Percentiles rank a stretch among this genome's conserved stretches.
phyloP scores from a whole-genome alignment of 2,329 filamentous ascomycete genomes.

The Hypoxylon sp. region DNA sequence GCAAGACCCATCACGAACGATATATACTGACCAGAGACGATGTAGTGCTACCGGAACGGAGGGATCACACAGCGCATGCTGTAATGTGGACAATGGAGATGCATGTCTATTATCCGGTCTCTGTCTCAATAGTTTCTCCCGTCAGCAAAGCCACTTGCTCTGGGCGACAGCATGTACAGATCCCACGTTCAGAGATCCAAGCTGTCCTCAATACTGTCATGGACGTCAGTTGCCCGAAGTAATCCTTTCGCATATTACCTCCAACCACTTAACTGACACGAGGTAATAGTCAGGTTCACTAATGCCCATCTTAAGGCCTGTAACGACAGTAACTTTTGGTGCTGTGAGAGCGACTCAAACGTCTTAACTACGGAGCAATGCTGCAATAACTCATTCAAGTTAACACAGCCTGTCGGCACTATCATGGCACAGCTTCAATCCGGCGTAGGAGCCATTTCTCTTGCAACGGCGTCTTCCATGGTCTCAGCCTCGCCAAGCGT shows the following conservation, averaged over 20 bases:
- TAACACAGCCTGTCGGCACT: conserved; percentile 41
- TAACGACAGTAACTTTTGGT: conserved; percentile 45
- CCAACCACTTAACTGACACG: conserved; percentile 6
- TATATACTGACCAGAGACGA: conserved; percentile 8
- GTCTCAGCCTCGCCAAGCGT: conserved; percentile 10
- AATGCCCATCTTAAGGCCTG: conserved; percentile 39
- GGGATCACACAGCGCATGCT: conserved; percentile 46
- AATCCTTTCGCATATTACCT: too few relatives aligned
- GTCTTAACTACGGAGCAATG: conserved; percentile 36
- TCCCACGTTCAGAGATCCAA: conserved; percentile 42
- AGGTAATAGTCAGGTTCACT: conserved; percentile 30
- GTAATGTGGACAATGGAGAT: conserved; percentile 44
- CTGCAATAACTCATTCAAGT: conserved; percentile 39
- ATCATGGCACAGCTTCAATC: conserved; percentile 42
- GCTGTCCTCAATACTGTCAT: conserved; percentile 46
- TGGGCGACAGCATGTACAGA: conserved; percentile 47
- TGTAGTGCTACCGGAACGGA: conserved; percentile 35
- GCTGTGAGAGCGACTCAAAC: conserved; percentile 41
- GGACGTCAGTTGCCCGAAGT: conserved; percentile 30
- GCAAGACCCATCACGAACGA: background rate
- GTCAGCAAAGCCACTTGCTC: conserved; percentile 39
- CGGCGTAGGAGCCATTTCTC: conserved; percentile 33
- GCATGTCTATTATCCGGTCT: conserved; percentile 47
- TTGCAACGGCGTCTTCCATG: conserved; percentile 23
- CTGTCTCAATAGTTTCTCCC: conserved; percentile 43